phyloP scores from a whole-genome alignment of 164 flowering plant species.

The Nelumbo lutea region DNA sequence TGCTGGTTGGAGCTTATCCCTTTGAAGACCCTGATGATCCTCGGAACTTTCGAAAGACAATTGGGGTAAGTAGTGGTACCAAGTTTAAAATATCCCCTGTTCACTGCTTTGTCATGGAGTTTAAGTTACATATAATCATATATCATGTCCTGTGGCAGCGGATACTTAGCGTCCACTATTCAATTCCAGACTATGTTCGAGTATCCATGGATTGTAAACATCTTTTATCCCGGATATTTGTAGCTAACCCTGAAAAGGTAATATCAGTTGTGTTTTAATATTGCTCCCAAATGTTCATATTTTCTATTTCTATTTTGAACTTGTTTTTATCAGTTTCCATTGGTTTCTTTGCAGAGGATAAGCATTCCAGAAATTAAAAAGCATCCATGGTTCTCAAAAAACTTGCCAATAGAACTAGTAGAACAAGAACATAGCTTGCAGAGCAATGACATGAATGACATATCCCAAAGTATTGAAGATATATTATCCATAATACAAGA shows the following conservation, averaged over 20 bases:
- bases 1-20: conserved; percentile 87
- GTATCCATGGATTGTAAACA: conserved; percentile 66
- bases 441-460: conserved; percentile 21
- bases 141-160: conserved; percentile 39
- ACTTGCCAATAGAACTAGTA: conserved; percentile 57
- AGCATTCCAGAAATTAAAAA: conserved; percentile 62
- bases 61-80: conserved; percentile 40
- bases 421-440: conserved; percentile 38
- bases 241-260: conserved; percentile 77
- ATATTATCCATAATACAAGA: conserved; percentile 62
- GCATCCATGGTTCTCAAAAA: conserved; percentile 78
- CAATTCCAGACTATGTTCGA: conserved; percentile 70
- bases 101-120: neutral
- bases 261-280: neutral
- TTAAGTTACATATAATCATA: neutral
- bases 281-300: neutral
- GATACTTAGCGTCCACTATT: conserved; percentile 66
- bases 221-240: conserved; percentile 68
- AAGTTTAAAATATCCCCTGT: neutral
- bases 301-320: neutral
- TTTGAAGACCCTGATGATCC: conserved; percentile 91
- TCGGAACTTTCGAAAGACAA: conserved; percentile 65
- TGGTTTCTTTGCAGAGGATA: conserved; percentile 54
- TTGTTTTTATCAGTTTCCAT: conserved; percentile 1
- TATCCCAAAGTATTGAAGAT: conserved; percentile 62